Base-by-base conservation (phyloP, 164 flowering plant species). In the Kingdonia uniflora region DNA sequence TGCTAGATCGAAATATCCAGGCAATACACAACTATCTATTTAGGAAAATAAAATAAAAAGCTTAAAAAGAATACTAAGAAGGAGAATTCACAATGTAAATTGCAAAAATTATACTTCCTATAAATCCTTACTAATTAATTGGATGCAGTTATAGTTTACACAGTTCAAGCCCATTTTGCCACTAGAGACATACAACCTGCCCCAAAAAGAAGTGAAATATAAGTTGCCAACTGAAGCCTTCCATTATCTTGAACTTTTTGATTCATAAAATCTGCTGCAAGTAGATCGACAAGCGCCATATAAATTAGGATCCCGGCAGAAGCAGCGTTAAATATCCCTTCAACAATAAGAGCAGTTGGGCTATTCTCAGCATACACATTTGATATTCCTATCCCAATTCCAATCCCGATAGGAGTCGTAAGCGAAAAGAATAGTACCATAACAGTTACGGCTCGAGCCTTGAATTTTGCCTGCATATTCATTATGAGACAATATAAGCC, bases 371-470 rank as follows among this genome's bases (percentile, higher is more conserved):
- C 17, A 33, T 78, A 75, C 7, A 45, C 49, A 0, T 56, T 59
- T 5, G 79, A 38, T 47, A 78, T 65, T 11, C 64, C 76, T 0
- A 73, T 72, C 0, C 79, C 77, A 13, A 78, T 47, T 13, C 57
- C 78, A 12, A 78, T 71, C 14, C 82, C 82, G 17, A 57, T 35
- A 0, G 77, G 82, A 2, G 82, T 73, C 0, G 79, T 72, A 7
- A 77, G 48, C 12, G 77, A 60, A 68, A 77, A 77, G 23, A 75
- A 77, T 0, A 61, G 45, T 14, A 55, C 62, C 79, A 77, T 77
- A 12, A 61, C 21, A 11, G 43, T 22, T 2, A 54, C 24, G 0
- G 68, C 29, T 38, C 49, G 15, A 1, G 14, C 5, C 39, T 68
- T 62, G 65, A 77, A 77, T n/a, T 64, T 64, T 10, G 77, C 82